Base-by-base conservation (phyloP, 2,329 filamentous ascomycete species). In the Penicillium janthinellum region DNA sequence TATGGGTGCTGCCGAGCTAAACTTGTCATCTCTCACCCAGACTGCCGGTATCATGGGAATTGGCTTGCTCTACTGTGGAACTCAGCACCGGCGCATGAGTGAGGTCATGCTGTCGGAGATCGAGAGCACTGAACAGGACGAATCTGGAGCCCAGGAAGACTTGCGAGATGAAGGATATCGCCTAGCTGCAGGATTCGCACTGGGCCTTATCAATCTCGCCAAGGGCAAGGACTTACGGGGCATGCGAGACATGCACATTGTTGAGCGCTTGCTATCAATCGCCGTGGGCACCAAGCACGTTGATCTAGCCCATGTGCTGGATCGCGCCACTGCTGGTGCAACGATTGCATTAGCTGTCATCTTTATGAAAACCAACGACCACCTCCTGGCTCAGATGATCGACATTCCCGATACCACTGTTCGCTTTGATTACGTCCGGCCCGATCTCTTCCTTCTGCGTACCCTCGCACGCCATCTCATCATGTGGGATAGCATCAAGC, bases 71-170 rank as follows among this genome's bases (percentile, higher is more conserved):
- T 99, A 98, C 75, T 96, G 90, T 77, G 90, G 93, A 72, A 97
- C 93, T 31, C 94, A 98, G 70, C 96, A 99, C 77, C 90, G 96
- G 34, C 88, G 96, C 39, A 99, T 99, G 95, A 98, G 92, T 72
- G 95, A 99, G 74, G 92, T 98, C 17, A 97, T 99, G 92, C 86
- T 99, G 53, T 98, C 94, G 0, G 95, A 99, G 74, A 95, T 99
- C 61, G 92, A 97, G 73, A 90, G 93, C 63, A 84, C 92, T 54
- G 92, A 95, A 28, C 84, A 90, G 39, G 90, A 94, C 55, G 93
- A 97, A 5, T 81, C 82, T 28, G 76, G 81, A 54, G 81, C 83
- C 7, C 90, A 93, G 58, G 91, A 96, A 69, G 88, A 88, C 22
- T 78, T 98, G 51, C 88, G 94, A 25, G 94, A 96, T 71, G 95